Base-by-base conservation (phyloP, 1,284 basidiomycete species). In the Leccinum huronense region DNA sequence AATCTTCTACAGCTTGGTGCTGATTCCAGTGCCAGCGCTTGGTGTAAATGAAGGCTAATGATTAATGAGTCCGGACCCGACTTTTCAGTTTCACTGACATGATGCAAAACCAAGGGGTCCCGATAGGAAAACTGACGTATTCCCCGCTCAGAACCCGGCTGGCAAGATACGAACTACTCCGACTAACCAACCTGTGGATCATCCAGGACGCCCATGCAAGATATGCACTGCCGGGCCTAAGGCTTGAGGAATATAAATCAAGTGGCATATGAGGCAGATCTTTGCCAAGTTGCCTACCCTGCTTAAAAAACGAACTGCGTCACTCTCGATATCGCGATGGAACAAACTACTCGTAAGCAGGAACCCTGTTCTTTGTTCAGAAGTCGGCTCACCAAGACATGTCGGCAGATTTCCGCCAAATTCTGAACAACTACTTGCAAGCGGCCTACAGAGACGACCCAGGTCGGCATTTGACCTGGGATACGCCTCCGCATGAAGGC, bases 1-100 rank as follows among this genome's bases (percentile, higher is more conserved):
- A 33, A 62, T 5, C 60, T 48, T 63, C 58, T 62, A 75, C 73
- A 73, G 73, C 73, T 70, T 75, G 71, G 71, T 61, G 27, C 8
- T 10, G 53, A 59, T 58, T 72, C 69, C 73, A 69, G 69, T 65
- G 54, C 30, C n/a, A 48, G 63, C 63, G 67, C 63, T 31, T 10
- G 38, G 40, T 62, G 36, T 55, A 63, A 56, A 63, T 61, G 63
- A 57, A 57, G 19, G 51, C 45, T 59, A 54, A 53, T 27, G 23
- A 27, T 27, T 27, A 27, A 27, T 27, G 23, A 27, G 23, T 59
- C 38, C n/a, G 45, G n/a, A 27, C 57, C 61, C 16, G 31, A 33
- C 40, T 55, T 48, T 57, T 57, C 45, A 34, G 48, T 38, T 31
- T 59, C 11, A 54, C 31, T 30, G 40, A 5, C 40, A 34, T 59